Base-by-base conservation (phyloP, 805 yeast genomes). In the Saccharomycopsis vini region DNA sequence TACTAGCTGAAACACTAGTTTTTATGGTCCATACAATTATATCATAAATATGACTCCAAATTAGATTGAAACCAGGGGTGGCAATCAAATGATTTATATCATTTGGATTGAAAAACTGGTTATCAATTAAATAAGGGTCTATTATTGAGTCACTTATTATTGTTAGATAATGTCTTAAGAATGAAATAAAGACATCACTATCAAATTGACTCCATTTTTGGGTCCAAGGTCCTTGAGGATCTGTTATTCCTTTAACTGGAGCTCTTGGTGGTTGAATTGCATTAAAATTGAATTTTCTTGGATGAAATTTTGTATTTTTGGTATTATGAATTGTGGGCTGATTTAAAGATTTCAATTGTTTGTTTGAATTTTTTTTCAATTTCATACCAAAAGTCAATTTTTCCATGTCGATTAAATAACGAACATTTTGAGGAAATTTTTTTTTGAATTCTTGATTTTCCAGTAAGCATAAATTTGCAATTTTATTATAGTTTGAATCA, bases 201-300 rank as follows among this genome's bases (percentile, higher is more conserved):
- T 76, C 81, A 45, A 71, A 61, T 40, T 68, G 62, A 43, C 71
- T 66, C 85, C 85, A 79, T 51, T 77, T 63, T 45, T 69, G 62
- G 7, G 76, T 79, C 86, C 86, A 79, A 21, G 66, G 54, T 4
- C 81, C 84, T 46, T 63, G 70, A 6, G 83, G 77, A 47, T 79
- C 79, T 12, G 65, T 55, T 37, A 77, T 73, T 5, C 80, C 78
- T 26, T 50, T 41, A 57, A 65, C 57, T 26, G 62, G 61, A 1
- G 51, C 55, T 10, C 41, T 48, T 20, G 73, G 73, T 1, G 73
- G 71, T 12, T 48, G 42, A 56, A 67, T 54, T 26, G 72, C 63
- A 39, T 66, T 63, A 12, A 61, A 53, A 35, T 46, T 46, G 39
- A 39, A 45, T 22, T 44, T 47, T n/a, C 38, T 30, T 6, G 19